Conservation (phyloP, 2,329 filamentous ascomycete genomes). For the Dactylellina drechsleri region DNA sequence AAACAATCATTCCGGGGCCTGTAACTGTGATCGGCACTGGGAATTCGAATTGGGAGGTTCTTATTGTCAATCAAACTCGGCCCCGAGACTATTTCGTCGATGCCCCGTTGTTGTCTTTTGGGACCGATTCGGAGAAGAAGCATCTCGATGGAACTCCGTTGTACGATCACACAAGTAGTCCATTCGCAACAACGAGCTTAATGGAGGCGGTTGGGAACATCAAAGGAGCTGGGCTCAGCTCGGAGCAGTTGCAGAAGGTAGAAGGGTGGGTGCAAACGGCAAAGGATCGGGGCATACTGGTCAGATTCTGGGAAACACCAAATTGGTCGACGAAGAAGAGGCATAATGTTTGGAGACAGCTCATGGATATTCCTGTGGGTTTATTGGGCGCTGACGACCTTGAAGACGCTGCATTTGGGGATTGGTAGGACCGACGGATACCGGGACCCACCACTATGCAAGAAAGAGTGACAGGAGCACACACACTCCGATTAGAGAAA, state of each 20-base stretch:
- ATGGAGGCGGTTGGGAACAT: conserved; percentile 39
- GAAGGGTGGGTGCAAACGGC: conserved; percentile 60
- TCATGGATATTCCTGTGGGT: conserved; percentile 70
- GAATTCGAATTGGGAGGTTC: conserved; percentile 67
- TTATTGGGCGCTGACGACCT: conserved; percentile 73
- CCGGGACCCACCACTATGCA: conserved; percentile 21
- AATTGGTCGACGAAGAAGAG: conserved; percentile 68
- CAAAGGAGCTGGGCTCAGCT: conserved; percentile 55
- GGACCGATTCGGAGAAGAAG: conserved; percentile 55
- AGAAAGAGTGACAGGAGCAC: conserved; percentile 35
- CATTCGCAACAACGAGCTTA: conserved; percentile 36
- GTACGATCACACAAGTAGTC: conserved; percentile 55
- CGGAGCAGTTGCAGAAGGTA: conserved; percentile 55
- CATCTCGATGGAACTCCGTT: conserved; percentile 58
- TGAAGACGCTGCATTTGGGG: conserved; percentile 62
- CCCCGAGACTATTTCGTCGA: conserved; percentile 74
- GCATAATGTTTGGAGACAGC: conserved; percentile 69
- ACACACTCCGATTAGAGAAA: conserved; percentile 42
- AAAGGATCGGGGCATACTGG: conserved; percentile 68
- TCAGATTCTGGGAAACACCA: conserved; percentile 71
- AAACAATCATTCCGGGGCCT: conserved; percentile 62
- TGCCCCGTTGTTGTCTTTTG: conserved; percentile 66
- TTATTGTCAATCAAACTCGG: conserved; percentile 66
- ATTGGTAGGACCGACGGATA: conserved; percentile 55
- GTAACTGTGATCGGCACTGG: conserved; percentile 77